phyloP scores from a whole-genome alignment of 805 yeast genomes.

The Hanseniaspora lachancei region DNA sequence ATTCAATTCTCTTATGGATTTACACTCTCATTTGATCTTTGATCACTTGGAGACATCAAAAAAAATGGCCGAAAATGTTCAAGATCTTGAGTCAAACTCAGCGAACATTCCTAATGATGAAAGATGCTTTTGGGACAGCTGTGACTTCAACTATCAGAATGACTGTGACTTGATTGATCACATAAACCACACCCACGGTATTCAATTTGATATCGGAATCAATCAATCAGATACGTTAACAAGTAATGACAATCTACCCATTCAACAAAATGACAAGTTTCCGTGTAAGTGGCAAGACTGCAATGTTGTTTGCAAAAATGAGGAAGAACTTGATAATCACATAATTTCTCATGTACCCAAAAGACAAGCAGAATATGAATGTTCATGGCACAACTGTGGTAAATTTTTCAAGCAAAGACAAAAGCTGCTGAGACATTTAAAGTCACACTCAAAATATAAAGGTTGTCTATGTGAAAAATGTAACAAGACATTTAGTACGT shows the following conservation, averaged over 20 bases:
- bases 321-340: constrained; percentile 60
- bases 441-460: constrained; percentile 72
- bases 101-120: constrained; percentile 14
- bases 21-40: constrained; percentile 41
- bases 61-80: neutral
- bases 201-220: constrained; percentile 21
- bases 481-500: constrained; percentile 59
- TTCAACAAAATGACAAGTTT: neutral
- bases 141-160: constrained; percentile 45
- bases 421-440: constrained; percentile 72
- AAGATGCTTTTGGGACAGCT: constrained; percentile 63
- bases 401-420: constrained; percentile 71
- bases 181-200: constrained; percentile 37
- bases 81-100: neutral
- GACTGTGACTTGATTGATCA: constrained; percentile 47
- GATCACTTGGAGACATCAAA: constrained; percentile 30
- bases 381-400: constrained; percentile 70
- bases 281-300: constrained; percentile 34
- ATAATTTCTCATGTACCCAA: constrained; percentile 57
- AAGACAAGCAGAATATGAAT: constrained; percentile 55
- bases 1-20: constrained; percentile 29
- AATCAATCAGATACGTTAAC: constrained; percentile 1
- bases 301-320: constrained; percentile 33
- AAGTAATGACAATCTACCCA: constrained; percentile 2
- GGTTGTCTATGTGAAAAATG: constrained; percentile 68